Evolutionary conservation across 371 early-diverging fungal genomes (phyloP), one percentile per base, ranked within the genome.

Genomic region (Mucor saturninus): DNA sequence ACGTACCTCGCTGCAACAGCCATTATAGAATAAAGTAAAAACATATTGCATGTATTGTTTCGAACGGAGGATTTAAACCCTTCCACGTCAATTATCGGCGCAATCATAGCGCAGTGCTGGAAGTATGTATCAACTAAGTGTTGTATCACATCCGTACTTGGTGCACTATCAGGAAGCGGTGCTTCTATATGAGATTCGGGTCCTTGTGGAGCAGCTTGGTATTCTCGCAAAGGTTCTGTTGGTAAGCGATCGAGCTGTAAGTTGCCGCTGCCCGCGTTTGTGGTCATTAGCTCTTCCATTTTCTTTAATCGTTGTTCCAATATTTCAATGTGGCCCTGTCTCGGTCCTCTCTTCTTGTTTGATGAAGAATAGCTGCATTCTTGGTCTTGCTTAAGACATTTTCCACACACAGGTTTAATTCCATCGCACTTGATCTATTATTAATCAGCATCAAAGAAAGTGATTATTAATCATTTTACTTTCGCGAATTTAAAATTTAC

Each of bases 351-450:
- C 65, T 89, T 89, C 59, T 83, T 86, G 45, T 79, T 81, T 42
- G 72, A 77, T 7, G 85, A 76, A 2, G 82, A 71, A 69, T 88
- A 91, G 1, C 89, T 69, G 72, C 94, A 94, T 52, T 68, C 62
- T 13, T 72, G 62, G 11, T 75, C 69, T 39, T 83, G 72, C 46
- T 84, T 80, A 13, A 69, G 48, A 73, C 94, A 94, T 65, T 90
- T 89, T 21, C 79, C 78, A 74, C 94, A 94, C 6, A 81, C 73
- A 6, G 87, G 89, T 38, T 84, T 81, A 31, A 72, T 68, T 13
- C 93, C 92, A 72, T 89, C 90, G 61, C 90, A 89, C 58, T 84
- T 85, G 53, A 88, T 83, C 66, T 84, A 60, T 29, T 15, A 10
- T 43, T 6, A 51, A 32, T 29, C 65, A 26, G 3, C 72, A 42